Conservation (phyloP, 2,329 filamentous ascomycete species). For the Colletotrichum agaves region DNA sequence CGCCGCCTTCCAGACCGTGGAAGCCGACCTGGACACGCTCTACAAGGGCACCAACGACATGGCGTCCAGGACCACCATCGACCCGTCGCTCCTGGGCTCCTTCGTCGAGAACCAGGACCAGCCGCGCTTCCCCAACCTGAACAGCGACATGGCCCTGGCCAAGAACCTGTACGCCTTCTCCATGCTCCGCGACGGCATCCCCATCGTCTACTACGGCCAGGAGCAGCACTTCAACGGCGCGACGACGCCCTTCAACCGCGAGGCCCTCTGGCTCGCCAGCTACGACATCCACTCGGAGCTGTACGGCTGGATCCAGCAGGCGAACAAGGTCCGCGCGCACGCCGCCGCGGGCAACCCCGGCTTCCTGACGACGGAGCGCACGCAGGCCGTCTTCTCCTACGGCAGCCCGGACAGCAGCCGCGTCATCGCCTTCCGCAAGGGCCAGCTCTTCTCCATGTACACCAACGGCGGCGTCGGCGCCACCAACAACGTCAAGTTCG, state of each 20-base stretch:
- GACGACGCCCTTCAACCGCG: constrained; percentile 62
- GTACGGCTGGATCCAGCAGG: constrained; percentile 56
- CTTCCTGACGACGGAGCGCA: constrained; percentile 31
- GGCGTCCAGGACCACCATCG: constrained; percentile 42
- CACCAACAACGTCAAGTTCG: constrained; percentile 46
- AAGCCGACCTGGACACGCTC: constrained; percentile 44
- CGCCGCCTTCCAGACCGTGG: neutral
- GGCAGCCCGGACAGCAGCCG: constrained; percentile 23
- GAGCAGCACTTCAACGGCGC: constrained; percentile 67
- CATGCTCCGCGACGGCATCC: constrained; percentile 69
- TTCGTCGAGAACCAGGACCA: constrained; percentile 72
- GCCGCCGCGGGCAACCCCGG: constrained; percentile 21
- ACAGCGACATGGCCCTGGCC: constrained; percentile 64
- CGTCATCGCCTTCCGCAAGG: constrained; percentile 35
- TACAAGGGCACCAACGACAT: constrained; percentile 39
- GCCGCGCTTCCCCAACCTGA: constrained; percentile 58
- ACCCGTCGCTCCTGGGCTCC: constrained; percentile 41
- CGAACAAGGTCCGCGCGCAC: constrained; percentile 60
- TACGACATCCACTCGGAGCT: constrained; percentile 59
- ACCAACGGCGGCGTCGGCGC: constrained; percentile 52
- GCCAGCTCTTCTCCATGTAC: constrained; percentile 44
- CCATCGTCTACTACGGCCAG: constrained; percentile 73
- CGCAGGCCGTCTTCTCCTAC: constrained; percentile 30
- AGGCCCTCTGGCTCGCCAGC: constrained; percentile 65
- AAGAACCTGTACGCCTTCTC: constrained; percentile 71